Base-by-base conservation (phyloP, 768 basidiomycete genomes). In the Dictyophora rubrovolvata region DNA sequence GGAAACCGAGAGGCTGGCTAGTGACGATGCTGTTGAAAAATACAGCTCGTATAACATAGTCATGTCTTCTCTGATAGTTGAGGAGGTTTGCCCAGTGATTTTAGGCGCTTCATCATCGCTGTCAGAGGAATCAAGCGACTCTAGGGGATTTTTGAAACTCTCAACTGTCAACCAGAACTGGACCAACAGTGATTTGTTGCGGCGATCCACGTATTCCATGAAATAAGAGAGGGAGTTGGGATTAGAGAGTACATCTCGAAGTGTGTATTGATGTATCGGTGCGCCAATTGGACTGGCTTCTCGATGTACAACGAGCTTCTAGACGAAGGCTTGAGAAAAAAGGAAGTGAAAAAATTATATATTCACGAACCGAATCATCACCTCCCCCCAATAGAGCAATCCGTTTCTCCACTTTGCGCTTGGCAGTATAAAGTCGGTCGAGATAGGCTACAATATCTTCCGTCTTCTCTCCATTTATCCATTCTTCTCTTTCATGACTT, bases 111-210 rank as follows among this genome's bases (percentile, higher is more conserved):
- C 84, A 54, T 83, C 82, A 35, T 82, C 86, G 20, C 71, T 72
- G 18, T 72, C 69, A 2, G 74, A 72, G 14, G 77, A 77, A 63
- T 92, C 86, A 5, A 87, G 79, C 1, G 83, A 81, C 69, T 96
- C 94, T 23, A 99, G 72, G 0, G 96, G 96, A 64, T 95, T 92
- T 73, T 97, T 97, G 79, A 98, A 95, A 60, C 91, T 92, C 72
- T 99, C 93, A 1, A 97, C 90, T 0, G 93, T 92, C 1, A 98
- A 76, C 95, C 95, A 98, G 72, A 97, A 99, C 63, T 98, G 95
- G 2, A 96, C 91, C 10, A 92, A 82, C 12, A 90, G 67, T 12
- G 93, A 89, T 33, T 87, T 83, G 61, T 84, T 79, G 8, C 88
- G 82, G 14, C 96, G 82, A 64, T 98, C 96, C 91, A 97, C 94